Evolutionary conservation across 768 basidiomycete genomes (phyloP), one percentile per base, ranked within the genome.

Genomic region (Trametes meyenii): DNA sequence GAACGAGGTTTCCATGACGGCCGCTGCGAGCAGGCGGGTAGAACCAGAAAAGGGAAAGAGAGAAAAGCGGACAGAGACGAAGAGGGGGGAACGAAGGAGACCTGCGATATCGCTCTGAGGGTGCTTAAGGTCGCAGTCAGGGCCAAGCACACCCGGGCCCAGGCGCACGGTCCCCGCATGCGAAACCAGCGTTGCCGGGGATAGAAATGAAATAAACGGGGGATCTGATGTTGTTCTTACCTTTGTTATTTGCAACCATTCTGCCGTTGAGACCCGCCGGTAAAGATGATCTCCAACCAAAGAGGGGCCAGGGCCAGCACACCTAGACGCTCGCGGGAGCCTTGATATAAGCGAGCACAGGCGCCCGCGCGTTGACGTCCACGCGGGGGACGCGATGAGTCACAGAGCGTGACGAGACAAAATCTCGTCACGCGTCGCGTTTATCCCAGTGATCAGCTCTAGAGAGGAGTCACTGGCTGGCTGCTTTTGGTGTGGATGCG

Each of bases 1-100:
- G 60, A 55, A 61, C 23, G 64, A 58, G 23, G 56, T 39, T 39
- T 65, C 64, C 64, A 65, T 65, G 26, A n/a, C 55, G 45, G 35
- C 45, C 17, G 45, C 40, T 50, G 21, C 44, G 33, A 55, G 56
- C 40, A 29, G 7, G 29, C 11, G n/a, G n/a, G 6, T 29, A 52
- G 42, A 19, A 50, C 35, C 12, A 58, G 50, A 35, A 45, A 55
- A 45, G 10, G 50, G 50, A 42, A 23, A 51, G 33, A 54, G 51
- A 55, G 17, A 33, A 56, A 61, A 49, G 23, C 35, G 43, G 13
- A 50, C 29, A 43, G 21, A 54, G 12, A 26, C 36, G 36, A 26
- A 19, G 35, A 55, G 39, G 46, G 48, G 26, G 46, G n/a, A n/a
- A 38, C 42, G 21, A 13, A 19, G 35, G 58, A 35, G 23, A 45